A percentile compares a stretch with the other conserved stretches of the same genome.
These are phyloP conservation scores for Suillus subluteus DNA, from an alignment of 768 basidiomycete species.

Conservation along the genomic window DNA sequence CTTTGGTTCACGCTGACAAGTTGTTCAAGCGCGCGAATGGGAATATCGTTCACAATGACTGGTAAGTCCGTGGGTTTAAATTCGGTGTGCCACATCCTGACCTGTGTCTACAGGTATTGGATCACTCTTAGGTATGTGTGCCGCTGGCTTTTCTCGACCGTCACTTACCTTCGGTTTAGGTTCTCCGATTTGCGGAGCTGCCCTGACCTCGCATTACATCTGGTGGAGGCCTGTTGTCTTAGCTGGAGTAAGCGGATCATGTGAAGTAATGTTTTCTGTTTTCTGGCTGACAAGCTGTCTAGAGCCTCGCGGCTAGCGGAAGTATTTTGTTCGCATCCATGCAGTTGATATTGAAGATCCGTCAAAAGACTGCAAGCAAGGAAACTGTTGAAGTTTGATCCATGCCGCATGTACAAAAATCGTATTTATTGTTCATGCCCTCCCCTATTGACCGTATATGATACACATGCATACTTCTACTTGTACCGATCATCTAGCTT, in stretches of 20 bases:
- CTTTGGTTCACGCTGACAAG: constrained; percentile 7
- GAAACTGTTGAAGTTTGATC: neutral
- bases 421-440: neutral
- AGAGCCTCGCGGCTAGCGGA: neutral
- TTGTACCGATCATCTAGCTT: neutral
- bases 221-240: constrained; percentile 66
- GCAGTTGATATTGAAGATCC: neutral
- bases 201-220: constrained; percentile 50
- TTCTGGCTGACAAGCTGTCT: neutral
- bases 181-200: constrained; percentile 58
- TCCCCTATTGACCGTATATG: neutral
- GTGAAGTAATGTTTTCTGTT: neutral
- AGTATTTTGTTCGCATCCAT: neutral
- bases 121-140: constrained; percentile 25
- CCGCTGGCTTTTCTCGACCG: constrained; percentile 7
- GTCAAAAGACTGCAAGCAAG: neutral
- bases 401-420: neutral
- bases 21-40: constrained; percentile 38
- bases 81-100: neutral
- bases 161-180: constrained; percentile 38
- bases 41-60: constrained; percentile 51
- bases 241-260: constrained; percentile 39
- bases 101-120: constrained; percentile 24
- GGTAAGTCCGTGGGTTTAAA: constrained; percentile 28
- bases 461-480: constrained; percentile 2